These are phyloP conservation scores for Saprolegnia parasitica DNA, from an alignment of 352 stramenopile genomes.

Conservation along the genomic window DNA sequence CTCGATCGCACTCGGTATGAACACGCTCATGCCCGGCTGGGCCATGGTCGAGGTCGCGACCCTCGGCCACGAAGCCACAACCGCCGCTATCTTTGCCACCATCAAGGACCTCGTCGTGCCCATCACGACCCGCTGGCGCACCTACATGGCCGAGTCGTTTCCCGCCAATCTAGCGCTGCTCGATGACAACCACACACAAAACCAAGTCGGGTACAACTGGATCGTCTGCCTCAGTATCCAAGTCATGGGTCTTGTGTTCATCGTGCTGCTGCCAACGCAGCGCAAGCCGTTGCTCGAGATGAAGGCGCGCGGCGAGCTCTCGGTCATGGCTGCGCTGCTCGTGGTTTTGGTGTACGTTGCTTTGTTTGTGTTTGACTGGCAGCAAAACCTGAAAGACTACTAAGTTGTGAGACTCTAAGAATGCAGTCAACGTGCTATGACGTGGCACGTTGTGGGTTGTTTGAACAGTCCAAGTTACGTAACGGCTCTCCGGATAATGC, in stretches of 20 bases:
- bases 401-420: too few species aligned
- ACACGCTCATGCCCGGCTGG: conserved; percentile 39
- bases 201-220: conserved; percentile 14
- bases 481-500: too few species aligned
- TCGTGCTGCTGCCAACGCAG: neutral
- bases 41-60: conserved; percentile 48
- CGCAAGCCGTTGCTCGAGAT: conserved; percentile 2
- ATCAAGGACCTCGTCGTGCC: conserved; percentile 12
- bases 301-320: neutral
- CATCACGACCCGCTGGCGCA: neutral
- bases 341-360: neutral
- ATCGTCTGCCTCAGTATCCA: neutral
- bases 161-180: neutral
- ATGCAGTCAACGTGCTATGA: too few species aligned
- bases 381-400: conserved; percentile 6
- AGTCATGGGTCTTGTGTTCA: neutral
- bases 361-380: neutral
- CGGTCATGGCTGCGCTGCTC: neutral
- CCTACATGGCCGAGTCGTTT: conserved; percentile 2
- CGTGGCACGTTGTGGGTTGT: too few species aligned
- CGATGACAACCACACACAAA: neutral
- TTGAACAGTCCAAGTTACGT: too few species aligned
- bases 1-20: conserved; percentile 41
- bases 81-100: conserved; percentile 11
- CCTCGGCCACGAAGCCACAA: conserved; percentile 42